Conservation (phyloP, 176 grass and related monocot genomes). For the Rhipidocladum racemiflorum region DNA sequence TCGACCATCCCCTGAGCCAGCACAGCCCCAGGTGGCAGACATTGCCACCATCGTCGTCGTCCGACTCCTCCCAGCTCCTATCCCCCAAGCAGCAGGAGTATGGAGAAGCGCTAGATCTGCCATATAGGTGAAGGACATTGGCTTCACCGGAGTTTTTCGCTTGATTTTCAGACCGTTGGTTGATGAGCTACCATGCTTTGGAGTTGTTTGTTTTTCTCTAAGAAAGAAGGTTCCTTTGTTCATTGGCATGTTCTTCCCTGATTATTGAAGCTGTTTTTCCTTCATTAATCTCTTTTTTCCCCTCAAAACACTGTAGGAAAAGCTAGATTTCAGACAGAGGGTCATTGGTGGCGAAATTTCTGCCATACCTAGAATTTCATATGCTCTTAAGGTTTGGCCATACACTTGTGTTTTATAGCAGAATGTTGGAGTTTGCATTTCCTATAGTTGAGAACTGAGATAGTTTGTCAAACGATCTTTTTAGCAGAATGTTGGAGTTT, state of each 20-base stretch:
- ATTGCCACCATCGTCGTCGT: too few species aligned
- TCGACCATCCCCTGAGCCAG: too few species aligned
- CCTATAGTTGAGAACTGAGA: slow-evolving; percentile 6
- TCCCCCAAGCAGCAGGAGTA: too few species aligned
- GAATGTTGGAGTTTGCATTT: slow-evolving; percentile 15
- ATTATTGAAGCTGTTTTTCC: not conserved
- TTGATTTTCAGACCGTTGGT: slow-evolving; percentile 85
- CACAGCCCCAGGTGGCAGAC: too few species aligned
- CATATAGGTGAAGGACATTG: slow-evolving; percentile 81
- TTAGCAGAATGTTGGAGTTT: too few species aligned
- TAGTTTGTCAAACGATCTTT: slow-evolving; percentile 12
- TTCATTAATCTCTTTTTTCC: not conserved
- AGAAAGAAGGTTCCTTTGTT: slow-evolving; percentile 75
- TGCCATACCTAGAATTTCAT: slow-evolving; percentile 82
- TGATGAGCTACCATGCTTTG: slow-evolving; percentile 85
- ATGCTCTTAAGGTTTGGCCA: slow-evolving; percentile 75
- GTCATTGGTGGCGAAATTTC: slow-evolving; percentile 90
- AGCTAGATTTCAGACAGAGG: slow-evolving; percentile 92
- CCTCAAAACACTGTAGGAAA: slow-evolving; percentile 60
- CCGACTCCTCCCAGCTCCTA: too few species aligned
- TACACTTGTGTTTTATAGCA: slow-evolving; percentile 6
- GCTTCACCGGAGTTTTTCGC: slow-evolving; percentile 87
- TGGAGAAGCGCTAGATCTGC: too few species aligned
- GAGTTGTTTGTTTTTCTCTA: slow-evolving; percentile 91
- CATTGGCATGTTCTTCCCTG: not conserved